Evolutionary conservation across 2,329 filamentous ascomycete genomes (phyloP).

Genomic region (Trichoderma breve): DNA sequence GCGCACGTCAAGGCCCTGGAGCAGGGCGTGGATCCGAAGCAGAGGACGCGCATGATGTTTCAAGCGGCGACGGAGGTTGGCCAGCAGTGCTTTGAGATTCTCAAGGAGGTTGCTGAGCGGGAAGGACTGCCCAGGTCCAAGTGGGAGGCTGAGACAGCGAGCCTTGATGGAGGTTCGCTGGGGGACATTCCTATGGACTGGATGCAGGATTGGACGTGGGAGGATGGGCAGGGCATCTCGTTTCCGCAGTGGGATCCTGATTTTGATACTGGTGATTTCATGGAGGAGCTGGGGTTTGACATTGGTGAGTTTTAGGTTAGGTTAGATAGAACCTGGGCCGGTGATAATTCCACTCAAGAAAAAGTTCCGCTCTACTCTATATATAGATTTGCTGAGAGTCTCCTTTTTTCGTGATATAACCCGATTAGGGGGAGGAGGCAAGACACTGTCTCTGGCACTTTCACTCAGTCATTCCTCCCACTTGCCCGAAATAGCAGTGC

Average conservation of each 20-base stretch:
- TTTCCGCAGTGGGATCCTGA: constrained; percentile 23
- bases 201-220: constrained; percentile 31
- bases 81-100: constrained; percentile 31
- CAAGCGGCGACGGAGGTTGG: constrained; percentile 28
- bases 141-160: constrained; percentile 20
- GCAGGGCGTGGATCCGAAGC: constrained; percentile 28
- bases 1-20: constrained; percentile 38
- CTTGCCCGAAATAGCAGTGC: background rate
- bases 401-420: background rate
- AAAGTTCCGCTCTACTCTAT: background rate
- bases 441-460: background rate
- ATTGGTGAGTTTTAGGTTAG: background rate
- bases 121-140: constrained; percentile 25
- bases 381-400: background rate
- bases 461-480: background rate
- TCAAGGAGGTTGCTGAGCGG: constrained; percentile 36
- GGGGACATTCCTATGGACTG: constrained; percentile 26
- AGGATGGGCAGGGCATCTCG: constrained; percentile 24
- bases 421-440: background rate
- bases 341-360: background rate
- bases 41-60: constrained; percentile 34
- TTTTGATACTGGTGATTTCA: background rate
- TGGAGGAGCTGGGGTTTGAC: constrained; percentile 13
- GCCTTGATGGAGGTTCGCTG: constrained; percentile 16
- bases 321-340: background rate